Base-by-base conservation (phyloP, 495 filamentous ascomycete species). In the Massariosphaeria phaeospora region DNA sequence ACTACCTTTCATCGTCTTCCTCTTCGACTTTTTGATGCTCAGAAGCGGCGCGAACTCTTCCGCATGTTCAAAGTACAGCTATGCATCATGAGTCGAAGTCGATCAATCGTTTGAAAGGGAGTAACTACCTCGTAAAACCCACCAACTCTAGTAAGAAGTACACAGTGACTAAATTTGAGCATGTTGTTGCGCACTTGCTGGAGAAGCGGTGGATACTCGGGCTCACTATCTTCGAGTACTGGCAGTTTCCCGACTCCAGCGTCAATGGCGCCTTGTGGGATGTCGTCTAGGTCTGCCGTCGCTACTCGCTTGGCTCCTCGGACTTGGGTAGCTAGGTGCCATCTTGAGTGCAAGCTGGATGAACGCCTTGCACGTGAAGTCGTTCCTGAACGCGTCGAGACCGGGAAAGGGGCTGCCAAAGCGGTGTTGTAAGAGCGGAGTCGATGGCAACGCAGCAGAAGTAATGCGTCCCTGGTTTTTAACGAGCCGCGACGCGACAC, bases 21-120 rank as follows among this genome's bases (percentile, higher is more conserved):
- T 85, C 91, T 42, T 79, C 73, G n/a, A 82, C 84, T 53, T 81
- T 68, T 98, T 98, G 57, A 98, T 69, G 59, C 89, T 91, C 55
- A 98, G 76, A 23, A 91, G 73, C 17, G 90, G 87, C 3, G 84
- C 93, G 59, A 87, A 81, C 60, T 95, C 84, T 44, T 91, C 86
- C 6, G 93, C 93, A 66, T 97, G 88, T 52, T 91, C 84, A 65
- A 97, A 91, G 70, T 96, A 98, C 45, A 98, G 73, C 79, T 82
- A 17, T 21, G 17, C 23, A 44, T n/a, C 29, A n/a, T 21, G 25
- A 11, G 48, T 25, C 57, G 17, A 44, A 30, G 24, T 44, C 34
- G 12, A 26, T 18, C 2, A 17, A 8, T 7, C n/a, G n/a, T 3
- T 12, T 7, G 26, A 47, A 13, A 47, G 9, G 21, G 15, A 6